Percentiles rank a stretch among this genome's conserved stretches.
phyloP scores from a whole-genome alignment of 1,284 basidiomycete species.

The Naganishia sp. region DNA sequence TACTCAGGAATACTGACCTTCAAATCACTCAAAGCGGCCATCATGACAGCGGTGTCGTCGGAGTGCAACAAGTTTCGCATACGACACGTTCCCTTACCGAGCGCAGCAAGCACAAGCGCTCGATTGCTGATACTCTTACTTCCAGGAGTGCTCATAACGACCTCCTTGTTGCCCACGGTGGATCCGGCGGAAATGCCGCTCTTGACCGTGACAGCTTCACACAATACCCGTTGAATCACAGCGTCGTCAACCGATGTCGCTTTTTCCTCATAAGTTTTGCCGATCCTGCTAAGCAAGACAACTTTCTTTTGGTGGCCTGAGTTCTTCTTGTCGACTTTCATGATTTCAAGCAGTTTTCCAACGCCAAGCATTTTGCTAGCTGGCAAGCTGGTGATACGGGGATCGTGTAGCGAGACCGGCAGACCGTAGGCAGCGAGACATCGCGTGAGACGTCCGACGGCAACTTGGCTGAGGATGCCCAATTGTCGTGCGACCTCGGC shows the following conservation, averaged over 20 bases:
- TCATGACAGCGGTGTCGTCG: slow-evolving; percentile 99
- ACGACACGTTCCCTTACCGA: slow-evolving; percentile 83
- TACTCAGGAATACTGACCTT: slow-evolving; percentile 59
- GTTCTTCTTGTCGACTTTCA: slow-evolving; percentile 97
- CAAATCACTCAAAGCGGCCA: slow-evolving; percentile 84
- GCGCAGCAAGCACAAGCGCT: slow-evolving; percentile 87
- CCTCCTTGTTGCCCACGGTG: slow-evolving; percentile 37
- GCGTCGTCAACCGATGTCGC: slow-evolving; percentile 82
- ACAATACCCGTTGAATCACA: slow-evolving; percentile 75
- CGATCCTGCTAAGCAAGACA: slow-evolving; percentile 86
- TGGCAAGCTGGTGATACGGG: slow-evolving; percentile 70
- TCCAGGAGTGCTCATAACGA: slow-evolving; percentile 88
- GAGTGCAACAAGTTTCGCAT: slow-evolving; percentile 91
- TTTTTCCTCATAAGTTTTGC: slow-evolving; percentile 87
- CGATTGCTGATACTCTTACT: slow-evolving; percentile 98
- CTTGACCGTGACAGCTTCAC: slow-evolving; percentile 72
- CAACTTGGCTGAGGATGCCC: slow-evolving; percentile 82
- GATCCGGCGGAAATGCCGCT: slow-evolving; percentile 61
- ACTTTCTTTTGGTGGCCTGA: slow-evolving; percentile 84
- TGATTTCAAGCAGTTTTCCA: slow-evolving; percentile 83
- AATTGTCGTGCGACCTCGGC: slow-evolving; percentile 86
- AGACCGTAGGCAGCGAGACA: slow-evolving; percentile 84
- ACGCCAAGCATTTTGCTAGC: slow-evolving; percentile 72
- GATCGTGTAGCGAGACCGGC: slow-evolving; percentile 75
- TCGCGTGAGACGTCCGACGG: slow-evolving; percentile 78